These are phyloP conservation scores for Albatrellus ellisii DNA, from an alignment of 768 basidiomycete genomes.

Conservation along the genomic window DNA sequence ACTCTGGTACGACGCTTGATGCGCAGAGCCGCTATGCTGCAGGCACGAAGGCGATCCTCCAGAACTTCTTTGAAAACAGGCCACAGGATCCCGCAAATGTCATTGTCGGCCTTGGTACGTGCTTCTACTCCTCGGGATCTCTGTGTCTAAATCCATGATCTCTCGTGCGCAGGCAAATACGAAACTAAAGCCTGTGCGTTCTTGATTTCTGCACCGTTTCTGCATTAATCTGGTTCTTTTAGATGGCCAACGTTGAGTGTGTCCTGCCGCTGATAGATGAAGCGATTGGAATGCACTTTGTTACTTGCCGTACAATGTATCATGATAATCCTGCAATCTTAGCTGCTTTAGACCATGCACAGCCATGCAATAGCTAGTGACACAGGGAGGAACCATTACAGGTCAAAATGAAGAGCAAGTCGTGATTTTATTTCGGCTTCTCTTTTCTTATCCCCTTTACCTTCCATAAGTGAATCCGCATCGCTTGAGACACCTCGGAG, in stretches of 20 bases:
- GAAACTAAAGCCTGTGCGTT: constrained; percentile 3
- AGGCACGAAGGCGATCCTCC: constrained; percentile 21
- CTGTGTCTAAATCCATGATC: background rate
- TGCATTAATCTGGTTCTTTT: background rate
- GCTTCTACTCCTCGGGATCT: background rate
- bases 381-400: too few species aligned
- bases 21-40: constrained; percentile 33
- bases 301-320: too few species aligned
- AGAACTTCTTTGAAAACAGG: constrained; percentile 19
- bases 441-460: too few species aligned
- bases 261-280: background rate
- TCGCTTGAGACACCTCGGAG: too few species aligned
- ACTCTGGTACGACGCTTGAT: constrained; percentile 29
- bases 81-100: constrained; percentile 27
- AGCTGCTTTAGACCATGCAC: too few species aligned
- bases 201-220: too few species aligned
- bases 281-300: too few species aligned
- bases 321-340: too few species aligned
- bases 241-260: constrained; percentile 3
- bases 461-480: too few species aligned
- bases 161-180: constrained; percentile 1
- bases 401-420: too few species aligned
- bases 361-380: too few species aligned
- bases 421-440: too few species aligned
- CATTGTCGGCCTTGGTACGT: constrained; percentile 25